phyloP scores from a whole-genome alignment of 1,139 yeast species.

The Pichia sp. region DNA sequence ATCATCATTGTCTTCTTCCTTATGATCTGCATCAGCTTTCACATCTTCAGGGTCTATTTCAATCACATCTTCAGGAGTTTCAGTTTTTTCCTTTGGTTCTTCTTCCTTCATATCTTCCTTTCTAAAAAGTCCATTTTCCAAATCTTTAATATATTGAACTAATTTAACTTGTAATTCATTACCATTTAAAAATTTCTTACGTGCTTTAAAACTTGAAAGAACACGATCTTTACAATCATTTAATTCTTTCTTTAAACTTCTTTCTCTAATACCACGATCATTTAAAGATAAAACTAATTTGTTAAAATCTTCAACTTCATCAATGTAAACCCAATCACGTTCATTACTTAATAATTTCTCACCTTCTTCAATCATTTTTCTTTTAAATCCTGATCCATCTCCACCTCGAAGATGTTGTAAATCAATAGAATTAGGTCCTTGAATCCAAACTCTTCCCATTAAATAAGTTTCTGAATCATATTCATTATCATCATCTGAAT shows the following conservation, averaged over 20 bases:
- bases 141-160: slow-evolving; percentile 21
- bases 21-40: too few relatives aligned
- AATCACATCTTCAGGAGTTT: slow-evolving; percentile 23
- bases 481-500: slow-evolving; percentile 35
- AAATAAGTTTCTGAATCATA: slow-evolving; percentile 52
- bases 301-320: slow-evolving; percentile 52
- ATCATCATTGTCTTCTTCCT: slow-evolving; percentile 14
- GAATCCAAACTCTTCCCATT: slow-evolving; percentile 90
- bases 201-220: slow-evolving; percentile 49
- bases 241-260: slow-evolving; percentile 59
- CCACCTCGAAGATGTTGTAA: slow-evolving; percentile 26
- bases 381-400: slow-evolving; percentile 33
- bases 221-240: slow-evolving; percentile 48
- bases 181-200: slow-evolving; percentile 47
- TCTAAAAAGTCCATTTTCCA: slow-evolving; percentile 34
- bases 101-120: slow-evolving; percentile 32
- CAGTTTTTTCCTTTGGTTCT: slow-evolving; percentile 23
- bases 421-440: slow-evolving; percentile 79
- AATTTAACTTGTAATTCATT: slow-evolving; percentile 42
- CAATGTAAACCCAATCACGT: slow-evolving; percentile 64
- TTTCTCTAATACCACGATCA: slow-evolving; percentile 73
- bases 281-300: slow-evolving; percentile 62
- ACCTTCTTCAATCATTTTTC: slow-evolving; percentile 65
- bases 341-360: slow-evolving; percentile 49
- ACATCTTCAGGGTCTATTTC: too few relatives aligned